Conservation (phyloP, 2,329 filamentous ascomycete species). For the Fusarium sp. region DNA sequence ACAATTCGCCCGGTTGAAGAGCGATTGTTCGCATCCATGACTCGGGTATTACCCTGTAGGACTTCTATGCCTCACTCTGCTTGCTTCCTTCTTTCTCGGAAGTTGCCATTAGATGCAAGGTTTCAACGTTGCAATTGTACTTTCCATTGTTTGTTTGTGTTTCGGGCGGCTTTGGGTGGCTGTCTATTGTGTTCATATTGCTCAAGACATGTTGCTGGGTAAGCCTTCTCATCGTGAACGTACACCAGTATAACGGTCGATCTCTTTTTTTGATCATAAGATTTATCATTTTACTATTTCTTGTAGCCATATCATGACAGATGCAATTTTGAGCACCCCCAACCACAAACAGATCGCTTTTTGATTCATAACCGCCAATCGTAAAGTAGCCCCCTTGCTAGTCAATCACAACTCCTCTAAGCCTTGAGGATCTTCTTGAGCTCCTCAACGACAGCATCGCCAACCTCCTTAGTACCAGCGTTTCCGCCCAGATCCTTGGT, state of each 20-base stretch:
- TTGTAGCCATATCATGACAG: neutral
- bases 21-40: neutral
- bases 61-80: neutral
- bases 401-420: conserved; percentile 11
- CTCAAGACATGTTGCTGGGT: neutral
- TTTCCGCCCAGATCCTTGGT: conserved; percentile 89
- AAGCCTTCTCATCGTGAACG: accelerated
- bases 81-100: neutral
- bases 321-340: neutral
- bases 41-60: neutral
- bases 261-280: neutral
- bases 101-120: neutral
- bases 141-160: neutral
- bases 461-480: conserved; percentile 76
- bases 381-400: neutral
- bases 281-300: conserved; percentile 5
- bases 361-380: neutral
- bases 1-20: neutral
- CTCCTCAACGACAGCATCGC: conserved; percentile 81
- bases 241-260: neutral
- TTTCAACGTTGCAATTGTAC: neutral
- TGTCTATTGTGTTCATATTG: neutral
- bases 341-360: conserved; percentile 13
- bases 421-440: conserved; percentile 74
- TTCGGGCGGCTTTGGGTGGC: neutral